Evolutionary conservation across 2,329 filamentous ascomycete species (phyloP).

Genomic region (Pseudogymnoascus sp.): DNA sequence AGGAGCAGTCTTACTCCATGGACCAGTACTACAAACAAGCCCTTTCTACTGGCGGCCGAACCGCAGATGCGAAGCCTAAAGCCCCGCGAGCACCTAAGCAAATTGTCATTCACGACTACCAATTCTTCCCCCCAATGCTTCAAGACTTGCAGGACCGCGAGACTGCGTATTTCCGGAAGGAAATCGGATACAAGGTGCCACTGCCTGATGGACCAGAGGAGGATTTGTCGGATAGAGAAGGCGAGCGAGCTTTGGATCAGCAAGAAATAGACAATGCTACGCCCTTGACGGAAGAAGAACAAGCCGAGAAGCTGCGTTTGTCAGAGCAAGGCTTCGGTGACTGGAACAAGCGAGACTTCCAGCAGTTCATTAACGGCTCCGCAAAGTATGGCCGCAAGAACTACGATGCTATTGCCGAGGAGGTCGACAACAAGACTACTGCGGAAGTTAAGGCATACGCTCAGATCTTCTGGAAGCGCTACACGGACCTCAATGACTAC

Average conservation of each 20-base stretch:
- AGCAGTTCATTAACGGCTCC: constrained; percentile 94
- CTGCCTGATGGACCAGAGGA: constrained; percentile 84
- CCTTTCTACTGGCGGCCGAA: constrained; percentile 70
- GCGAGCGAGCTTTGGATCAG: constrained; percentile 81
- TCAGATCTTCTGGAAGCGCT: constrained; percentile 93
- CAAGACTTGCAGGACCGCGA: constrained; percentile 91
- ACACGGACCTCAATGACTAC: constrained; percentile 84
- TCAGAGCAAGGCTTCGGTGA: constrained; percentile 81
- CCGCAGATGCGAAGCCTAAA: constrained; percentile 83
- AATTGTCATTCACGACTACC: constrained; percentile 86
- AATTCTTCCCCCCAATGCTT: constrained; percentile 84
- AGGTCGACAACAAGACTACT: constrained; percentile 84
- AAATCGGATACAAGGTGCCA: constrained; percentile 91
- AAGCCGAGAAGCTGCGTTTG: constrained; percentile 75
- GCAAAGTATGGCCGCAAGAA: constrained; percentile 86
- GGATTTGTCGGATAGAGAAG: constrained; percentile 77
- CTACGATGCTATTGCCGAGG: constrained; percentile 76
- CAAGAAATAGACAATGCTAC: constrained; percentile 88
- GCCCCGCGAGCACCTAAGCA: constrained; percentile 94
- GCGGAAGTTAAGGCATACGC: constrained; percentile 86
- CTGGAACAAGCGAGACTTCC: constrained; percentile 97
- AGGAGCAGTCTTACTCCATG: constrained; percentile 96
- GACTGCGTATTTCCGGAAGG: constrained; percentile 91
- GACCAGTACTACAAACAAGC: constrained; percentile 97
- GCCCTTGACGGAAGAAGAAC: constrained; percentile 81